Conservation (phyloP, 2,329 filamentous ascomycete genomes). For the Nothomitra cinnamomea region DNA sequence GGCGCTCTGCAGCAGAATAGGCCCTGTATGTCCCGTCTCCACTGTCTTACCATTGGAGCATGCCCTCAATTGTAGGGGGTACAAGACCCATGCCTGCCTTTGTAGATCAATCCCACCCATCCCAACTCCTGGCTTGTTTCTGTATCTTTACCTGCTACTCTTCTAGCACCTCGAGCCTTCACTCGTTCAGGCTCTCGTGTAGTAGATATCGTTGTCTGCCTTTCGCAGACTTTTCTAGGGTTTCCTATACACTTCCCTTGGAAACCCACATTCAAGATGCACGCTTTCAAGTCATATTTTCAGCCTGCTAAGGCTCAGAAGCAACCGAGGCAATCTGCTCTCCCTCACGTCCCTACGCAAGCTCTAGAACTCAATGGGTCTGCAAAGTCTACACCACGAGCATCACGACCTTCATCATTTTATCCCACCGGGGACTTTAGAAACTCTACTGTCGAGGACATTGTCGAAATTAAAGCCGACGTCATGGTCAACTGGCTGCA, state of each 20-base stretch:
- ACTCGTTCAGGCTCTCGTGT: neutral
- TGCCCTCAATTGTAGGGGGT: too few species aligned
- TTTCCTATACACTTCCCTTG: neutral
- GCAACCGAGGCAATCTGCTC: neutral
- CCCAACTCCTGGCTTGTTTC: neutral
- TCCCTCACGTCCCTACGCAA: neutral
- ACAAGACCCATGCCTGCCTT: too few species aligned
- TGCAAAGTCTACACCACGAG: neutral
- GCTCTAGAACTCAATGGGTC: too few species aligned
- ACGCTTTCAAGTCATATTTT: slow-evolving; percentile 4
- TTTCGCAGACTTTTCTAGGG: neutral
- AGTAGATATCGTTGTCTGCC: neutral
- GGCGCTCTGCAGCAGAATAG: too few species aligned
- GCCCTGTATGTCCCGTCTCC: too few species aligned
- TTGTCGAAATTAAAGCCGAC: slow-evolving; percentile 39
- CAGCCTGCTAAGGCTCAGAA: neutral
- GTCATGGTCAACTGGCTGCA: slow-evolving; percentile 48
- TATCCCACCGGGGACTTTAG: slow-evolving; percentile 1
- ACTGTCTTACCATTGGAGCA: too few species aligned
- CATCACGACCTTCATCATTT: neutral
- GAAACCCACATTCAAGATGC: neutral
- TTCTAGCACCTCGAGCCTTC: neutral
- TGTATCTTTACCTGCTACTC: neutral
- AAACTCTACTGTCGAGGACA: slow-evolving; percentile 24
- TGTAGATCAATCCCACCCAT: too few species aligned